These are phyloP conservation scores for Catunica adiposa DNA, from an alignment of 2,329 filamentous ascomycete genomes.

Conservation along the genomic window DNA sequence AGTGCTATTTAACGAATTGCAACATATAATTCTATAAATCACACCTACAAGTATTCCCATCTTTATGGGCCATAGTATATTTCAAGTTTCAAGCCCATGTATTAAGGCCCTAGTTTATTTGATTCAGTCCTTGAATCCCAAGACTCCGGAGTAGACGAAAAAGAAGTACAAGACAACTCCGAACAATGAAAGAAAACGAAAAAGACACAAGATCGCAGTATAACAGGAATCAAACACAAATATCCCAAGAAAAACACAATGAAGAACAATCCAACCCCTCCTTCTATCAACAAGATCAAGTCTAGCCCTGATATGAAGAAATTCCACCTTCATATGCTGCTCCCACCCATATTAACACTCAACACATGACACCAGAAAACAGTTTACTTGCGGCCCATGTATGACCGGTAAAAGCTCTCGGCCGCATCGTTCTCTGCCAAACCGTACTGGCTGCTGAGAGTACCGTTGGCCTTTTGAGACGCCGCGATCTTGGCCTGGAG, in stretches of 20 bases:
- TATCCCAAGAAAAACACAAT: slow-evolving; percentile 2
- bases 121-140: slow-evolving; percentile 4
- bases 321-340: neutral
- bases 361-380: neutral
- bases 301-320: neutral
- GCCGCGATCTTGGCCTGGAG: slow-evolving; percentile 68
- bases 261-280: neutral
- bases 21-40: too few relatives aligned
- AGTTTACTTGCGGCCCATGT: slow-evolving; percentile 51
- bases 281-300: neutral
- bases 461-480: slow-evolving; percentile 63
- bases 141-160: slow-evolving; percentile 5
- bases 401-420: slow-evolving; percentile 83
- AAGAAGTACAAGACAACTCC: slow-evolving; percentile 1
- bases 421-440: slow-evolving; percentile 53
- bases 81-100: neutral
- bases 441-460: slow-evolving; percentile 38
- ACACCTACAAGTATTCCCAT: neutral
- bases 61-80: neutral
- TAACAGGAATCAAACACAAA: neutral
- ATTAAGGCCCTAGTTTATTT: neutral
- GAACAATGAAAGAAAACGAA: slow-evolving; percentile 1
- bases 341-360: neutral
- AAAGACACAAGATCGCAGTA: neutral
- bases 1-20: too few relatives aligned